These are phyloP conservation scores for Cicer bijugum DNA, from an alignment of 306 rosid species.

Conservation along the genomic window DNA sequence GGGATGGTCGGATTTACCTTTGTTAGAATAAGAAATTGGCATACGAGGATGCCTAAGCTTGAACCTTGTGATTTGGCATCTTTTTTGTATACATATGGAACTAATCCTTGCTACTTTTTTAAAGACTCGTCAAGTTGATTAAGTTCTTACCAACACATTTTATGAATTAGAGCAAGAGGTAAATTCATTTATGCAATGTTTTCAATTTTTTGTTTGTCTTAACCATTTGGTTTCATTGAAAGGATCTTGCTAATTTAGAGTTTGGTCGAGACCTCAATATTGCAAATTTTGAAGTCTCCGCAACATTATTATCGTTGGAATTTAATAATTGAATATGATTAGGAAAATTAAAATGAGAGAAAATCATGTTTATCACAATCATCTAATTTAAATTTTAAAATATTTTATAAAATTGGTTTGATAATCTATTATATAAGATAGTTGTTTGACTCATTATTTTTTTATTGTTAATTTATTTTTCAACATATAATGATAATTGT, in stretches of 20 bases:
- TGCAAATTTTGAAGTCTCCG: no score
- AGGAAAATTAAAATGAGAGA: no score
- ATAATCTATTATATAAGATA: no score
- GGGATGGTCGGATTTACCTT: background rate
- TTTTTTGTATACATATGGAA: slow-evolving; percentile 26
- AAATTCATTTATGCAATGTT: background rate
- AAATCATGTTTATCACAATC: no score
- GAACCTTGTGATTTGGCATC: background rate
- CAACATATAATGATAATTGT: no score
- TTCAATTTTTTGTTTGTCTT: background rate
- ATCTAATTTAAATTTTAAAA: no score
- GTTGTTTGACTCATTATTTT: no score
- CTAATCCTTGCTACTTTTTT: background rate
- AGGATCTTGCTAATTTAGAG: background rate
- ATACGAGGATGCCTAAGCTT: background rate
- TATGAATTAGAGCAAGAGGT: background rate
- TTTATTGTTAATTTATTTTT: no score
- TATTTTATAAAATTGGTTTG: no score
- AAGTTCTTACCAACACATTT: slow-evolving; percentile 16
- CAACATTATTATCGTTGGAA: no score
- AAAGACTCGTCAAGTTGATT: background rate
- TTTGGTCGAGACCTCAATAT: no score
- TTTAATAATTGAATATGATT: no score
- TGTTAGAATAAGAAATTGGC: background rate
- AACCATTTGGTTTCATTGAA: background rate